These are phyloP conservation scores for Groenewaldozyma tartarivorans DNA, from an alignment of 805 yeast species.

Conservation along the genomic window DNA sequence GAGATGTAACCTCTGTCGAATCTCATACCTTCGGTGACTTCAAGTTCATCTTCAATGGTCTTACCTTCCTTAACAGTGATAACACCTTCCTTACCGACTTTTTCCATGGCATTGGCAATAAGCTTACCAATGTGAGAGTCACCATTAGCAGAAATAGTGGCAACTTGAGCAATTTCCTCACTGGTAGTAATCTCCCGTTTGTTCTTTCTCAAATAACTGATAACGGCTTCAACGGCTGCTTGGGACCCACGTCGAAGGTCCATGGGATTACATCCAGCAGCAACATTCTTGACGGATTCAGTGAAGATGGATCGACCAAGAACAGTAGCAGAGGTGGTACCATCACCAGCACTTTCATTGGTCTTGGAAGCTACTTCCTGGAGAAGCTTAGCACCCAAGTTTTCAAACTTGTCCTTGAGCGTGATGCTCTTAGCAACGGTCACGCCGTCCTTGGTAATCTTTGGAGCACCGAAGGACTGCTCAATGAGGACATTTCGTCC, in stretches of 20 bases:
- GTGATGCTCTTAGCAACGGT: constrained; percentile 86
- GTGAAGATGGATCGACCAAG: constrained; percentile 92
- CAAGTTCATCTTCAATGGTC: constrained; percentile 92
- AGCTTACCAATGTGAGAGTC: constrained; percentile 85
- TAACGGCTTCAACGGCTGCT: constrained; percentile 92
- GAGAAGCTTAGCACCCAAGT: constrained; percentile 88
- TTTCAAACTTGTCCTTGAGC: constrained; percentile 84
- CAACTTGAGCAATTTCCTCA: constrained; percentile 95
- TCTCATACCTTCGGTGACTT: constrained; percentile 97
- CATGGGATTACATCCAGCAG: constrained; percentile 99
- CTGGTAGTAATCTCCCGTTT: constrained; percentile 90
- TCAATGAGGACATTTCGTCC: constrained; percentile 96
- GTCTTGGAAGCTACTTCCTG: constrained; percentile 97
- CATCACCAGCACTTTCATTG: constrained; percentile 97
- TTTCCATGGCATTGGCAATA: constrained; percentile 93
- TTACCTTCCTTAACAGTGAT: constrained; percentile 96
- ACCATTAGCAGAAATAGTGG: constrained; percentile 96
- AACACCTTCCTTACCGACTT: constrained; percentile 98
- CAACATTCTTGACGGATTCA: constrained; percentile 92
- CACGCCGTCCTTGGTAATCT: constrained; percentile 98
- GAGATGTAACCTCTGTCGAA: constrained; percentile 96
- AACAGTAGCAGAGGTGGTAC: constrained; percentile 96
- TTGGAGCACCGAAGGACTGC: constrained; percentile 94
- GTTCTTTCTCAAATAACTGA: constrained; percentile 70
- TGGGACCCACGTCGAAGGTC: constrained; percentile 95